phyloP scores from a whole-genome alignment of 2,329 filamentous ascomycete genomes.

The Aspergillus niger region DNA sequence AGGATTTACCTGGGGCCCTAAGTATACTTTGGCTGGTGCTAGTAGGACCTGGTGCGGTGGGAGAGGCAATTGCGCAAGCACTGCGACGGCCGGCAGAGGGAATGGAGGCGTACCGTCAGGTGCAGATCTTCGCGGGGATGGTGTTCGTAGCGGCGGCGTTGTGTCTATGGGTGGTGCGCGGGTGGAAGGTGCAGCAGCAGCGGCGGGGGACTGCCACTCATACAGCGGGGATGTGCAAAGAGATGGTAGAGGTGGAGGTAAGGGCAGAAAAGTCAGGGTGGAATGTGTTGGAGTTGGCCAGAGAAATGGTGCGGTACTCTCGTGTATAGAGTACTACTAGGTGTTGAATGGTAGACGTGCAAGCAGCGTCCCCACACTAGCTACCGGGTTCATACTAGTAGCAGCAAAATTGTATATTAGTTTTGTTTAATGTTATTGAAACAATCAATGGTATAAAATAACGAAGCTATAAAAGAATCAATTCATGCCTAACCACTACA shows the following conservation, averaged over 20 bases:
- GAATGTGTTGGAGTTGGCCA: neutral
- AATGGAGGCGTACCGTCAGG: neutral
- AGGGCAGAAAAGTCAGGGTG: neutral
- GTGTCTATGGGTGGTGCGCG: conserved; percentile 6
- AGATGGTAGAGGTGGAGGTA: neutral
- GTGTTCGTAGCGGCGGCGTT: conserved; percentile 9
- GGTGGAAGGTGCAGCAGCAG: conserved; percentile 4
- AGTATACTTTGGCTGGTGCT: conserved; percentile 58
- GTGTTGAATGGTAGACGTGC: neutral
- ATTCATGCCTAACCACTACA: too few relatives aligned
- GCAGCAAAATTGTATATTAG: too few relatives aligned
- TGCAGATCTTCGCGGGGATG: conserved; percentile 11
- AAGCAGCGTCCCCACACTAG: too few relatives aligned
- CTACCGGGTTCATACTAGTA: too few relatives aligned
- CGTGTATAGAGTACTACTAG: conserved; percentile 11
- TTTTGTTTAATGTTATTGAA: too few relatives aligned
- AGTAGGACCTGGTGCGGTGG: conserved; percentile 44
- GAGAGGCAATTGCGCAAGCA: conserved; percentile 56
- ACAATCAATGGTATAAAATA: too few relatives aligned
- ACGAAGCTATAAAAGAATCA: too few relatives aligned
- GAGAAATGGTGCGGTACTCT: conserved; percentile 5
- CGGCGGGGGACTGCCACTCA: neutral
- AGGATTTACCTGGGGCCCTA: conserved; percentile 53
- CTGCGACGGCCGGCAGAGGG: conserved; percentile 42
- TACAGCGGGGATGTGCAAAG: conserved; percentile 1